A percentile compares a stretch with the other conserved stretches of the same genome.
phyloP scores from a whole-genome alignment of 495 filamentous ascomycete genomes.

The Talaromyces proteolyticus region DNA sequence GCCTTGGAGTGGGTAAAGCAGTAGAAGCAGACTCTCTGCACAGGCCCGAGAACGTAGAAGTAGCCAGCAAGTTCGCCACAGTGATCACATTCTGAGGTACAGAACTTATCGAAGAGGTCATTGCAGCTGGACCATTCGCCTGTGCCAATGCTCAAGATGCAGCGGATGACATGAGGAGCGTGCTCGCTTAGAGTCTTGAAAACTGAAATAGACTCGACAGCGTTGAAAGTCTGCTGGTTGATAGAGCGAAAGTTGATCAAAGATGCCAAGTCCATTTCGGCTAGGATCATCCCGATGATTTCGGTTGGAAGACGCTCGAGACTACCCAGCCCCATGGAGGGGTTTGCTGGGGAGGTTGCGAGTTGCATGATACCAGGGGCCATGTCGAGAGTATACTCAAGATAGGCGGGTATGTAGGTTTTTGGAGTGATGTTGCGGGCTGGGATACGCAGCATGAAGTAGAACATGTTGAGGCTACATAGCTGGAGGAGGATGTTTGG shows the following conservation, averaged over 20 bases:
- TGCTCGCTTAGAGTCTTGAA: neutral
- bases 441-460: neutral
- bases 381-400: neutral
- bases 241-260: neutral
- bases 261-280: neutral
- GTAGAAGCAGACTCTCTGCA: neutral
- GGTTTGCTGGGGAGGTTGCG: neutral
- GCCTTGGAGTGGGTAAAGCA: neutral
- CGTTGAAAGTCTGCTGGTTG: neutral
- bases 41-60: neutral
- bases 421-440: neutral
- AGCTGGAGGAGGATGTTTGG: no score
- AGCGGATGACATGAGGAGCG: neutral
- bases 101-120: neutral
- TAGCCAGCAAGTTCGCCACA: neutral
- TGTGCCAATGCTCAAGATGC: neutral
- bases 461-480: no score
- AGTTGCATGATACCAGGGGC: neutral
- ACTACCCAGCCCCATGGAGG: neutral
- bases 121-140: neutral
- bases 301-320: neutral
- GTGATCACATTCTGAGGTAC: neutral
- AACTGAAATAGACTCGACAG: neutral
- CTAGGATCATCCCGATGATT: neutral
- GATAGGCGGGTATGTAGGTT: neutral